Base-by-base conservation (phyloP, 1,284 basidiomycete genomes). In the Melampsora americana region DNA sequence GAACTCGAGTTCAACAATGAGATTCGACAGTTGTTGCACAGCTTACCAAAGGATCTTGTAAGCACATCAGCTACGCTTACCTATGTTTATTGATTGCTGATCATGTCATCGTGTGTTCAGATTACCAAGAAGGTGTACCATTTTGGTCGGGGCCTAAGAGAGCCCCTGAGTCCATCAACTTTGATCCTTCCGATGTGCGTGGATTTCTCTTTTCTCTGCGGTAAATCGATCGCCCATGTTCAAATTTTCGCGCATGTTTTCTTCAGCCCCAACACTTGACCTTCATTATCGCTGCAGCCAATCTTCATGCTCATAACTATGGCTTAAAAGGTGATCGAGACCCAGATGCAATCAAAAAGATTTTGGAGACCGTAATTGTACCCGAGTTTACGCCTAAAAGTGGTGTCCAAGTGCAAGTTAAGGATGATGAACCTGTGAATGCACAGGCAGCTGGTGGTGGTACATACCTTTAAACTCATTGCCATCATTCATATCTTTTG, bases 251-350 rank as follows among this genome's bases (percentile, higher is more conserved):
- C 26, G 5, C 48, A 12, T 23, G 56, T 46, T 11, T 26, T 32
- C 18, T 61, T 39, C 80, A 98, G 92, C 86, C 91, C 50, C 87
- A 89, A 12, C 95, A 99, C 83, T 85, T 98, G 69, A 87, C 89
- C 68, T 99, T 93, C 84, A 89, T 99, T 82, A 89, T 97, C 74
- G 88, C 95, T 14, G 95, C 91, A 28, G 95, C 96, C 77, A 98
- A 99, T 84, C 86, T 99, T 62, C 96, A 95, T 82, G 96, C 96
- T 9, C 97, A 89, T 86, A 99, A 99, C 86, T 99, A 99, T 82
- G 96, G 96, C 26, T 87, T 99, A 68, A 91, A 92, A 80, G 97
- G 96, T 67, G 91, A 92, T 82, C 89, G 87, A 1, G 92, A 98
- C 82, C 87, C 88, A 20, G 86, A 86, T 1, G 79, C 90, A 65